Conservation (phyloP, 1,284 basidiomycete species). For the Austroboletus olivaceoglutinosus region DNA sequence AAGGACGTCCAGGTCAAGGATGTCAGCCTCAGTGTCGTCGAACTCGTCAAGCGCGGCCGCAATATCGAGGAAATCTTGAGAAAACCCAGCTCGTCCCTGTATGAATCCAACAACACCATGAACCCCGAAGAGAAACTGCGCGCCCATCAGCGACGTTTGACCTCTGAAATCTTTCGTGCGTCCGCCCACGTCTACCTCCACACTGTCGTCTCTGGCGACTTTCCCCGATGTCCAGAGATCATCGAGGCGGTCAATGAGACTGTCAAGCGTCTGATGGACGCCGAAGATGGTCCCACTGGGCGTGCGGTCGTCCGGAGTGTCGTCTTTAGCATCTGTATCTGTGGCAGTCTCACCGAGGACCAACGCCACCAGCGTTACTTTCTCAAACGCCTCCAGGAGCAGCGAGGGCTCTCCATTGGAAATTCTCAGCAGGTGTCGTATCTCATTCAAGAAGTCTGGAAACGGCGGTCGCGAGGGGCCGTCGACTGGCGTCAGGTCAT, state of each 20-base stretch:
- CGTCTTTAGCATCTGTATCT: constrained; percentile 73
- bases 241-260: constrained; percentile 52
- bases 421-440: constrained; percentile 58
- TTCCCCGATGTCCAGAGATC: constrained; percentile 62
- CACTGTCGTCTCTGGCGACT: constrained; percentile 67
- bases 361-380: constrained; percentile 45
- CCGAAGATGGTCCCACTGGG: constrained; percentile 42
- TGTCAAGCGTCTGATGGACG: constrained; percentile 47
- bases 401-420: constrained; percentile 52
- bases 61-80: constrained; percentile 51
- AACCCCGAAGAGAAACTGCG: constrained; percentile 25
- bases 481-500: constrained; percentile 65
- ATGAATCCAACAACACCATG: not conserved
- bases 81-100: constrained; percentile 12
- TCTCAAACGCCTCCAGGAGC: constrained; percentile 45
- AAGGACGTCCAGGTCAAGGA: constrained; percentile 43
- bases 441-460: constrained; percentile 65
- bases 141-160: constrained; percentile 47
- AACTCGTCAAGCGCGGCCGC: constrained; percentile 53
- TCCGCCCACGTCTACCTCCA: constrained; percentile 70
- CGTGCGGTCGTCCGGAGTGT: constrained; percentile 70
- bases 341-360: constrained; percentile 64
- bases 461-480: constrained; percentile 28
- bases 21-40: constrained; percentile 53
- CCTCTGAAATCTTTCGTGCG: constrained; percentile 72